phyloP scores from a whole-genome alignment of 352 stramenopile species.

The Phytophthora sp. region DNA sequence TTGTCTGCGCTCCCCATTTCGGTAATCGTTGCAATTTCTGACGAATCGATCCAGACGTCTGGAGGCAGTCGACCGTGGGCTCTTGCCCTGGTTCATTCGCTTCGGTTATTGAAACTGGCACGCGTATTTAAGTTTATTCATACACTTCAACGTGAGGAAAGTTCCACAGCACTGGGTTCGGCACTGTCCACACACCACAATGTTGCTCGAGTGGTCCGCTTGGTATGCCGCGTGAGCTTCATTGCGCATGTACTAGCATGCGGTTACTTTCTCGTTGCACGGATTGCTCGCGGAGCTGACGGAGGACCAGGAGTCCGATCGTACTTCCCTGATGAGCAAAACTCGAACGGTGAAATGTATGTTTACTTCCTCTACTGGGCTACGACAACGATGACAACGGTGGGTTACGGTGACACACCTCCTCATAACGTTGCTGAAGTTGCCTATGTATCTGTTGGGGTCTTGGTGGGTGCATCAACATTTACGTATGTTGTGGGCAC shows the following conservation, averaged over 20 bases:
- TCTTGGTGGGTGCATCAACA: constrained; percentile 67
- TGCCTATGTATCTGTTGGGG: constrained; percentile 53
- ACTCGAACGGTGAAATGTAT: constrained; percentile 58
- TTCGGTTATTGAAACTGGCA: constrained; percentile 85
- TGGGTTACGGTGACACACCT: constrained; percentile 77
- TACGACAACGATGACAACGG: constrained; percentile 80
- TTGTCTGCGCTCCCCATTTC: constrained; percentile 67
- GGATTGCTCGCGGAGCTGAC: constrained; percentile 26
- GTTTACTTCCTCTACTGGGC: constrained; percentile 81
- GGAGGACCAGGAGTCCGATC: constrained; percentile 10
- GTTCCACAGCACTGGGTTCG: constrained; percentile 38
- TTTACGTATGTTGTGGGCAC: constrained; percentile 85
- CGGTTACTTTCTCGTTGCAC: constrained; percentile 67
- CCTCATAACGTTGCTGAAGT: constrained; percentile 65
- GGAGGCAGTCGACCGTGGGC: constrained; percentile 18
- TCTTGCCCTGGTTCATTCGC: constrained; percentile 65
- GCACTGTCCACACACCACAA: constrained; percentile 51
- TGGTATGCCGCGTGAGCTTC: constrained; percentile 68
- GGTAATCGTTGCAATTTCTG: constrained; percentile 31
- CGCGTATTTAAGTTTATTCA: constrained; percentile 89
- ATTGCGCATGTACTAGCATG: constrained; percentile 68
- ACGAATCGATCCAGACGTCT: constrained; percentile 18
- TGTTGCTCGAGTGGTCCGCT: constrained; percentile 55
- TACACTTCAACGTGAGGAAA: constrained; percentile 58
- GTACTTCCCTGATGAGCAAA: constrained; percentile 24